These are phyloP conservation scores for Lentinula guzmanii DNA, from an alignment of 768 basidiomycete genomes.

Conservation along the genomic window DNA sequence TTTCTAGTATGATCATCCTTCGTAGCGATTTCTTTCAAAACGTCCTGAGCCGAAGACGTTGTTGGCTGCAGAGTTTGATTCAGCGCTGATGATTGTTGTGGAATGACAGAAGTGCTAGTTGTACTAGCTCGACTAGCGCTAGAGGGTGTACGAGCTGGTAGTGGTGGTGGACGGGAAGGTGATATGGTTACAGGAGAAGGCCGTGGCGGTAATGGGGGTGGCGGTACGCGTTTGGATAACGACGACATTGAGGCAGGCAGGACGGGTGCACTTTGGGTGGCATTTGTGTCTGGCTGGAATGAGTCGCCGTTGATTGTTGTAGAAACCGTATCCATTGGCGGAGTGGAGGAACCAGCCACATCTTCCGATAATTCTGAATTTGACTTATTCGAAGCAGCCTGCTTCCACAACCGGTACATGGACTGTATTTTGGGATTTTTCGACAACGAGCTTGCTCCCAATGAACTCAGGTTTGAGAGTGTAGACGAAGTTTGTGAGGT, in stretches of 20 bases:
- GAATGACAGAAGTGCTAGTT: neutral
- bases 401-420: conserved; percentile 72
- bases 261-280: neutral
- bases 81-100: conserved; percentile 16
- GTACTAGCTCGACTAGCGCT: neutral
- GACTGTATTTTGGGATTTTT: conserved; percentile 58
- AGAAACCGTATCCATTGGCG: neutral
- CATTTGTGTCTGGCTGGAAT: neutral
- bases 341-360: neutral
- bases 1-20: conserved; percentile 32
- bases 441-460: conserved; percentile 10
- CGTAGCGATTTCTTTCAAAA: conserved; percentile 50
- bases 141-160: conserved; percentile 8
- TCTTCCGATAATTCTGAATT: neutral
- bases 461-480: neutral
- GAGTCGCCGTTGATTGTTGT: neutral
- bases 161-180: conserved; percentile 6
- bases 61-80: conserved; percentile 17
- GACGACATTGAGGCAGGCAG: conserved; percentile 16
- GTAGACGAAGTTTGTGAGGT: neutral
- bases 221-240: conserved; percentile 24
- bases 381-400: neutral
- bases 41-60: conserved; percentile 40
- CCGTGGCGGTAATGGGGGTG: conserved; percentile 36
- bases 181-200: conserved; percentile 24